Percentiles rank a stretch among this genome's conserved stretches.
phyloP scores from a whole-genome alignment of 2,329 filamentous ascomycete species.

The Hortaea werneckii region DNA sequence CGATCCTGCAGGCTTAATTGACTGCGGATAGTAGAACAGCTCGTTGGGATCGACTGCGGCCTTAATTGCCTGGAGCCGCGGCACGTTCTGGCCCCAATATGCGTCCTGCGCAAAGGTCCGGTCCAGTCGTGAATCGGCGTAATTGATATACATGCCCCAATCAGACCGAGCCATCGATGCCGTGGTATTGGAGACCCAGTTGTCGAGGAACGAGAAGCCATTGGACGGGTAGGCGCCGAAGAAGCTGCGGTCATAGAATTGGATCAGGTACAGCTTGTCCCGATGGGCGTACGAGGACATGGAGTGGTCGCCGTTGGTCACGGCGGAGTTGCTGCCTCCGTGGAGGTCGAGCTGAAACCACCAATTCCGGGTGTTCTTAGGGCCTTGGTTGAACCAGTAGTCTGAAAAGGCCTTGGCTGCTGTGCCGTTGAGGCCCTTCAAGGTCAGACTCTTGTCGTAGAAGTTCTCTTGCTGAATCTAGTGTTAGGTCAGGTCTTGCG shows the following conservation, averaged over 20 bases:
- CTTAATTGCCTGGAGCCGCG: too few species aligned
- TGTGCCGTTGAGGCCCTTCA: constrained; percentile 7
- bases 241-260: constrained; percentile 7
- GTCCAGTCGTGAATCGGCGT: constrained; percentile 5
- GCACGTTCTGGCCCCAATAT: not conserved
- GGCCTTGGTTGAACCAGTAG: constrained; percentile 6
- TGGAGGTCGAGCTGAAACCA: constrained; percentile 9
- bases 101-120: constrained; percentile 1
- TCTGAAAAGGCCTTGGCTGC: constrained; percentile 6
- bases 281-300: constrained; percentile 8
- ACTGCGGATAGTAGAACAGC: too few species aligned
- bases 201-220: constrained; percentile 6
- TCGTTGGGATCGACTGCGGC: too few species aligned
- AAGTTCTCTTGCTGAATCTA: constrained; percentile 7
- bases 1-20: too few species aligned
- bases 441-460: constrained; percentile 8
- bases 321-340: constrained; percentile 5
- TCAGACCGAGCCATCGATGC: constrained; percentile 1
- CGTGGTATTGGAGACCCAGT: constrained; percentile 5
- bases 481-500: not conserved
- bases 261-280: constrained; percentile 9
- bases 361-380: constrained; percentile 4
- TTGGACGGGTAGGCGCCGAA: constrained; percentile 4
- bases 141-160: constrained; percentile 12
- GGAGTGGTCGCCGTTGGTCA: constrained; percentile 7